Conservation (phyloP, 768 basidiomycete genomes). For the Agaricus blazei region DNA sequence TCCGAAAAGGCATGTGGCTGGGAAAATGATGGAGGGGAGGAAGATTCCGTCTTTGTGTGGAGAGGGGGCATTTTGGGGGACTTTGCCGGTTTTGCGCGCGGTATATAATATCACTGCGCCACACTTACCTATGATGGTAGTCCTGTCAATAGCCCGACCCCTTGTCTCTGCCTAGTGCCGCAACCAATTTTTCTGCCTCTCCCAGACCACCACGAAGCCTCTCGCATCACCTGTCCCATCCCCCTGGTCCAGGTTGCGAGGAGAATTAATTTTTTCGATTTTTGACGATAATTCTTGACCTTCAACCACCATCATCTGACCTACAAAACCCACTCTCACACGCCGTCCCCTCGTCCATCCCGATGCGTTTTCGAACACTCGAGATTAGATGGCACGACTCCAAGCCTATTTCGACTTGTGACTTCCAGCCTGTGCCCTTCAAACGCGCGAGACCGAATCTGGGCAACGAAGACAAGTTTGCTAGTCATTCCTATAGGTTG, state of each 20-base stretch:
- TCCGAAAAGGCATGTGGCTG: background rate
- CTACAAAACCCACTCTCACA: background rate
- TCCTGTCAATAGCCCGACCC: background rate
- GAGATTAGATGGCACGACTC: conserved; percentile 97
- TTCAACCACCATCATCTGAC: conserved; percentile 5
- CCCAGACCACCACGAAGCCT: background rate
- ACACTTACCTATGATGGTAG: conserved; percentile 3
- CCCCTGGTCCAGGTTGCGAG: background rate
- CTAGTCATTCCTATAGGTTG: conserved; percentile 76
- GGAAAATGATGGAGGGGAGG: background rate
- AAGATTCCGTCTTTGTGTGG: background rate
- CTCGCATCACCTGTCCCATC: background rate
- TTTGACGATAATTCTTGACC: background rate
- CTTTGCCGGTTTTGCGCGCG: background rate
- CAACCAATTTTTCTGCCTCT: background rate
- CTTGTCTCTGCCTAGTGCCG: background rate
- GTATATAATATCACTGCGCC: conserved; percentile 2
- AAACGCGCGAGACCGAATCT: conserved; percentile 69
- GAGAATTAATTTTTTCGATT: background rate
- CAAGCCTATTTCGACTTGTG: conserved; percentile 93
- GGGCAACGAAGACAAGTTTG: conserved; percentile 51
- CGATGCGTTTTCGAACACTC: conserved; percentile 83
- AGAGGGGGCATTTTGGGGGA: background rate
- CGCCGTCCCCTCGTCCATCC: background rate
- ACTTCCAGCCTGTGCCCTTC: conserved; percentile 85